phyloP scores from a whole-genome alignment of 805 yeast genomes.

The Kluyveromyces wickerhamii region DNA sequence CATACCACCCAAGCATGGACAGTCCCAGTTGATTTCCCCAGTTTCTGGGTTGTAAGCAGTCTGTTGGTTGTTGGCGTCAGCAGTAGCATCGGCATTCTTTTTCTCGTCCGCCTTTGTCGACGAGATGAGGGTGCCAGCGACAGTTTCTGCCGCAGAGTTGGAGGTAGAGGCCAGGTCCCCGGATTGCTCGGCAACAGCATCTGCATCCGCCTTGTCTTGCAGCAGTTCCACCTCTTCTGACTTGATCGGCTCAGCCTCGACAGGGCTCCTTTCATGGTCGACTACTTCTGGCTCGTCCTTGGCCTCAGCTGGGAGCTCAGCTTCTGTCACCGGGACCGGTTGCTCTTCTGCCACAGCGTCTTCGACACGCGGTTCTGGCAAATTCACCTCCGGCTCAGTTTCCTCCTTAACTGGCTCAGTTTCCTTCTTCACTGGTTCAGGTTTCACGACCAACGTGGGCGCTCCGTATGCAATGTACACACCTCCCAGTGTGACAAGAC shows the following conservation, averaged over 20 bases:
- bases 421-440: too few relatives aligned
- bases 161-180: conserved; percentile 1
- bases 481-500: neutral
- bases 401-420: too few relatives aligned
- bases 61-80: conserved; percentile 31
- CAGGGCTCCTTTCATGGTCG: neutral
- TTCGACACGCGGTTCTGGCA: too few relatives aligned
- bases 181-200: conserved; percentile 5
- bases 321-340: too few relatives aligned
- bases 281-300: conserved; percentile 5
- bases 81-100: conserved; percentile 4
- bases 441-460: neutral
- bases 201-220: conserved; percentile 4
- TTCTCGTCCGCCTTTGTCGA: conserved; percentile 4
- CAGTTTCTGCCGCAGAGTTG: conserved; percentile 7
- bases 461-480: conserved; percentile 2
- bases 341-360: too few relatives aligned
- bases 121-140: conserved; percentile 8
- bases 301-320: conserved; percentile 4
- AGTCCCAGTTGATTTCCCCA: conserved; percentile 99
- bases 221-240: conserved; percentile 3
- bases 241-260: neutral
- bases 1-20: conserved; percentile 99
- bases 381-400: too few relatives aligned
- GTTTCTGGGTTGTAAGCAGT: conserved; percentile 94